These are phyloP conservation scores for Saturnispora bothae DNA, from an alignment of 805 yeast species.

Conservation along the genomic window DNA sequence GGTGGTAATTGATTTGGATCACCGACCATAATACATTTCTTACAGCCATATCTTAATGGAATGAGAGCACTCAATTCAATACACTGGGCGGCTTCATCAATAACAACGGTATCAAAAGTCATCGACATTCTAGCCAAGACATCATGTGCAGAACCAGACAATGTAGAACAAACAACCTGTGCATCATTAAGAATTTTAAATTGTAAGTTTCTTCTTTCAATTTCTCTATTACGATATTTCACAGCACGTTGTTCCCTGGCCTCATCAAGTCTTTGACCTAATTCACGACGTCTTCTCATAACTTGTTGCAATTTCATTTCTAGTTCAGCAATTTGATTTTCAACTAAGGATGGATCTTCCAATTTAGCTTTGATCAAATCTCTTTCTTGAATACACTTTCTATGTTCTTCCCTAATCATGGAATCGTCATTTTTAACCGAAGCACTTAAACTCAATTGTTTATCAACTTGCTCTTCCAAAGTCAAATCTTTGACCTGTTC, in stretches of 20 bases:
- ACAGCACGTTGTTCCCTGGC: constrained; percentile 66
- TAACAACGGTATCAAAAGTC: constrained; percentile 79
- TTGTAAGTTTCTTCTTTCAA: constrained; percentile 66
- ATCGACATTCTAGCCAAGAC: constrained; percentile 64
- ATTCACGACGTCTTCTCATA: constrained; percentile 50
- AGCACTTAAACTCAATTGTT: constrained; percentile 33
- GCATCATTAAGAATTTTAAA: constrained; percentile 61
- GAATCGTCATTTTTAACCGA: constrained; percentile 30
- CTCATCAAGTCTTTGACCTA: constrained; percentile 67
- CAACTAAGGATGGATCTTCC: constrained; percentile 18
- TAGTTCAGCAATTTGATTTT: constrained; percentile 37
- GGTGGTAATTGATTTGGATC: constrained; percentile 98
- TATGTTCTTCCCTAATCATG: constrained; percentile 39
- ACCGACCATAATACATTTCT: constrained; percentile 91
- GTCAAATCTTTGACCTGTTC: constrained; percentile 73
- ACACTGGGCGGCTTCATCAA: constrained; percentile 97
- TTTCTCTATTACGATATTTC: constrained; percentile 63
- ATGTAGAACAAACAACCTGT: constrained; percentile 80
- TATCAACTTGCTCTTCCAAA: constrained; percentile 76
- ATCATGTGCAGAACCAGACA: constrained; percentile 92
- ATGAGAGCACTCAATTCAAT: constrained; percentile 86
- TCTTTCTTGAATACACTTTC: constrained; percentile 45
- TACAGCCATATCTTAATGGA: constrained; percentile 86
- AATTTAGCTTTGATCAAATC: constrained; percentile 38
- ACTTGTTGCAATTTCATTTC: constrained; percentile 45